Percentiles rank a stretch among this genome's conserved stretches.
phyloP scores from a whole-genome alignment of 73 alveolate species.

The Diophrys sp. region DNA sequence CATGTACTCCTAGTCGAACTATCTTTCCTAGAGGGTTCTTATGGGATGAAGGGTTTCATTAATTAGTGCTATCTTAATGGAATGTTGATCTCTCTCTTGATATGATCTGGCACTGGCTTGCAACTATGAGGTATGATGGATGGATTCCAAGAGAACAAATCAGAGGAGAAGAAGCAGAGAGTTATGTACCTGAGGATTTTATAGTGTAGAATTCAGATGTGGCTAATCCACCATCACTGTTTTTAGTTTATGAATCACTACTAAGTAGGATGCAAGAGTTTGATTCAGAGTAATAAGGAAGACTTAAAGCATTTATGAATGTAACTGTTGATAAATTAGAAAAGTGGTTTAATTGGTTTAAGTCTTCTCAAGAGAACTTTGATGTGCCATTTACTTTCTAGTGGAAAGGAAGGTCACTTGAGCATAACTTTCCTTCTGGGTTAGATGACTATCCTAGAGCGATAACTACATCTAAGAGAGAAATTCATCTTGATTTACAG shows the following conservation, averaged over 20 bases:
- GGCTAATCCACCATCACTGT: slow-evolving; percentile 93
- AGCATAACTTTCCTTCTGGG: slow-evolving; percentile 87
- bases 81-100: slow-evolving; percentile 81
- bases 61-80: slow-evolving; percentile 90
- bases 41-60: slow-evolving; percentile 99
- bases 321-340: slow-evolving; percentile 34
- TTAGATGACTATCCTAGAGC: slow-evolving; percentile 96
- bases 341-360: slow-evolving; percentile 78
- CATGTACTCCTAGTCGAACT: slow-evolving; percentile 93
- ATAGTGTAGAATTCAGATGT: slow-evolving; percentile 71
- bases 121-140: slow-evolving; percentile 85
- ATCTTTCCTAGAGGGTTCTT: slow-evolving; percentile 97
- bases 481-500: slow-evolving; percentile 89
- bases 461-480: slow-evolving; percentile 66
- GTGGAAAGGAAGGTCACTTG: slow-evolving; percentile 88
- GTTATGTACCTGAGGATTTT: slow-evolving; percentile 75
- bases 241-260: slow-evolving; percentile 74
- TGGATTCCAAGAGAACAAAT: slow-evolving; percentile 98
- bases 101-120: slow-evolving; percentile 90
- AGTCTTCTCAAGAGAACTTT: slow-evolving; percentile 60
- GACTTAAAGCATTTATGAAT: not conserved
- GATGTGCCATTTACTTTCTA: slow-evolving; percentile 50
- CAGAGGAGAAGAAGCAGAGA: slow-evolving; percentile 88
- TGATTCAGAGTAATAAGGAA: not conserved
- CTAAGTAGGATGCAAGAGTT: slow-evolving; percentile 32